Evolutionary conservation across 305 asterid genomes (phyloP), one percentile per base, ranked within the genome.

Genomic region (Rubia peregrina): DNA sequence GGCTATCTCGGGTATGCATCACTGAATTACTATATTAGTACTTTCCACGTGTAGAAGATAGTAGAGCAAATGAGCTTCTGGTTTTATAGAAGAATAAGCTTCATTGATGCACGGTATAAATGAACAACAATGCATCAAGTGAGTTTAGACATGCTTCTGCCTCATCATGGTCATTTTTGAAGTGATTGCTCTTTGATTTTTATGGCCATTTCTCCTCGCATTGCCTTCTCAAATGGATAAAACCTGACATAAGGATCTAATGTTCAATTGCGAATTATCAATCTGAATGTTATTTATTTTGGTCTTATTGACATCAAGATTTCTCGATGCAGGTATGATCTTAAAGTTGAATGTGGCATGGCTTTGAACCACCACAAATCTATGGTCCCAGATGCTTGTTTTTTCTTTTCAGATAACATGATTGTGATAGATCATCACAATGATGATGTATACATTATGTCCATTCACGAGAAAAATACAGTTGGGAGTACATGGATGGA

Each of bases 321-420:
- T 16, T 53, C 65, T 44, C 38, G 64, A 80, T 79, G 83, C 97
- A 93, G 98, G 84, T 93, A 94, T 60, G 98, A 87, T 75, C 99
- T 94, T 69, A 94, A 94, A 86, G 86, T 83, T 65, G 99, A 94
- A 84, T 89, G 98, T 74, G 98, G 98, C 62, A 81, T 87, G 66
- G 77, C 81, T 43, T 61, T 79, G 56, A 94, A 89, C 79, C 78
- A 66, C 76, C 96, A 91, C 78, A 86, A 85, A 64, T 88, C 99
- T 56, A 84, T 78, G 66, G 77, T 88, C 70, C 99, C 99, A 4
- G 99, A 94, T 77, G 99, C 99, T 68, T 94, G 99, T 81, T 87
- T 94, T 76, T 94, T 89, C 96, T 94, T 94, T 66, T 41, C 96
- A n/a, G 99, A 94, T 79, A 94, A 91, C 74, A 75, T 91, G 67